These are phyloP conservation scores for Penicillium rolfsii DNA, from an alignment of 2,329 filamentous ascomycete species.

Conservation along the genomic window DNA sequence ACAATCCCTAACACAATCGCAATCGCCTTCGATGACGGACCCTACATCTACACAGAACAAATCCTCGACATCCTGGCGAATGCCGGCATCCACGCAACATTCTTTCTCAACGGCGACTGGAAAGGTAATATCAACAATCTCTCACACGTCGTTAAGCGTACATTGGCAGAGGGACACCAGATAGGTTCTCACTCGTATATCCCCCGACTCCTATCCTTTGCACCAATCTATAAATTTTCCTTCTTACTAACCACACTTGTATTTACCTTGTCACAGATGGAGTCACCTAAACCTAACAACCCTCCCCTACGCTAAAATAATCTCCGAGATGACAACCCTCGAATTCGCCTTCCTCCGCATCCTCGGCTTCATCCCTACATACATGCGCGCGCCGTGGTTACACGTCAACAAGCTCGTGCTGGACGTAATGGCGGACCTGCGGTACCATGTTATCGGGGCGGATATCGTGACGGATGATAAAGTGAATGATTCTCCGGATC, in stretches of 20 bases:
- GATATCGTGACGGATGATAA: slow-evolving; percentile 52
- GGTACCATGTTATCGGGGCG: slow-evolving; percentile 51
- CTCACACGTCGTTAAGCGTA: slow-evolving; percentile 36
- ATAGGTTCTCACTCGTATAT: slow-evolving; percentile 51
- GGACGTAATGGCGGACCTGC: slow-evolving; percentile 44
- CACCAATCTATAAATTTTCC: not conserved
- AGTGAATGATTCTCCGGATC: slow-evolving; percentile 36
- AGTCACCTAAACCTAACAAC: slow-evolving; percentile 44
- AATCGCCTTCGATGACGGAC: slow-evolving; percentile 68
- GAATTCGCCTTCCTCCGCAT: slow-evolving; percentile 47
- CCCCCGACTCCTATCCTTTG: not conserved
- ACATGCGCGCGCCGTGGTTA: slow-evolving; percentile 54
- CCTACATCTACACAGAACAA: slow-evolving; percentile 60
- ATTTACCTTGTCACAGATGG: slow-evolving; percentile 34
- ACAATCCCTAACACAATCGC: slow-evolving; percentile 59
- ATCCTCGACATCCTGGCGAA: slow-evolving; percentile 61
- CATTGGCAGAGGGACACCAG: slow-evolving; percentile 49
- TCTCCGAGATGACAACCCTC: slow-evolving; percentile 46
- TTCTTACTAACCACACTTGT: not conserved
- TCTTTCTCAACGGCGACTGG: slow-evolving; percentile 60
- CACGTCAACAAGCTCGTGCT: slow-evolving; percentile 39
- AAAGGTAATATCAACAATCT: slow-evolving; percentile 37
- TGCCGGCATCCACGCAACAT: slow-evolving; percentile 65
- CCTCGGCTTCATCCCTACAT: slow-evolving; percentile 51
- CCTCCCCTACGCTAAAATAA: slow-evolving; percentile 38